Evolutionary conservation across 768 basidiomycete species (phyloP), one percentile per base, ranked within the genome.

Genomic region (Obba rivulosa): DNA sequence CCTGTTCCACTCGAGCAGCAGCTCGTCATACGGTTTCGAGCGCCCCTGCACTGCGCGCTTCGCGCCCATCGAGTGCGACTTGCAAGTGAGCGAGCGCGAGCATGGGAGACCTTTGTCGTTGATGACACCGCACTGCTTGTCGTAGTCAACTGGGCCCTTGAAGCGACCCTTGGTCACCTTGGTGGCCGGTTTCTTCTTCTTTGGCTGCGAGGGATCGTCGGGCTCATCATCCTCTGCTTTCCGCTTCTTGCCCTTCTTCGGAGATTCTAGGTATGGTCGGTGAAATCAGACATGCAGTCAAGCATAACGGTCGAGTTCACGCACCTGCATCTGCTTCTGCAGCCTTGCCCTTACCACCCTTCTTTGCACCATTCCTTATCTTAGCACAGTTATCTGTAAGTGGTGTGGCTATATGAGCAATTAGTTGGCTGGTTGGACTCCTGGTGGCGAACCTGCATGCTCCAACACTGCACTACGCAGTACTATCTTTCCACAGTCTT

Each of bases 11-110:
- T 97, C 94, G 21, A 91, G 75, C 16, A 94, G 76, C 3, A 99
- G 78, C 37, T 85, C 85, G 60, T 96, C 93, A 61, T 92, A 98
- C 7, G 70, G 65, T 45, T 85, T 78, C 1, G 89, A 87, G 3
- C 95, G 89, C 28, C 91, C 91, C 52, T 79, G 77, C 1, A 99
- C 94, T 8, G 87, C 81, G 16, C 95, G 87, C 67, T 99, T 99
- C 10, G 92, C 88, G 13, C 92, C 92, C 85, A 99, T 95, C 2
- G 91, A 87, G 63, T 99, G 95, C 4, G 95, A 92, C 68, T 99
- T 99, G 73, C 95, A 99, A 0, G 95, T 97, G 34, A 99, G 77
- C 7, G 92, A 92, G 22, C 95, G 88, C 11, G 92, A 92, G 62
- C 95, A 99, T 0, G 91, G 92, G 7, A 92, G 70, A 38, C 78